Percentiles rank a stretch among this genome's conserved stretches.
phyloP scores from a whole-genome alignment of 2,329 filamentous ascomycete genomes.

The Apiospora saccharicola region DNA sequence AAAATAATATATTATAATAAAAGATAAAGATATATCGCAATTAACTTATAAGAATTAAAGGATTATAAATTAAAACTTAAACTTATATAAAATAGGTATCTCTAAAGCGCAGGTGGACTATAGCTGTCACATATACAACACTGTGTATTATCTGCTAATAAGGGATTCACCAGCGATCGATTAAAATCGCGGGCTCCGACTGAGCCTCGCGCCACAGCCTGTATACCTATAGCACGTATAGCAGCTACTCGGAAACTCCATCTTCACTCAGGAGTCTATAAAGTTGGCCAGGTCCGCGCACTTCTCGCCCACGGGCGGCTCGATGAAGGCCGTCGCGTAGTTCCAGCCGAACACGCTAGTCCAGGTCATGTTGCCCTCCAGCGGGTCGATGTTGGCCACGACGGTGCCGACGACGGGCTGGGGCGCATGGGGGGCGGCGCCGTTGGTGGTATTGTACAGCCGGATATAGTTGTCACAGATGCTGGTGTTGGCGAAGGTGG shows the following conservation, averaged over 20 bases:
- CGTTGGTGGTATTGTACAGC: slow-evolving; percentile 54
- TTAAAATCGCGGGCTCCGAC: not conserved
- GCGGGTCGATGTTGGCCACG: slow-evolving; percentile 38
- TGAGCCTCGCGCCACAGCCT: not conserved
- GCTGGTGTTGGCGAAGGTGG: slow-evolving; percentile 50
- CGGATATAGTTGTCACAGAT: slow-evolving; percentile 53
- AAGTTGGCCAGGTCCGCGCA: slow-evolving; percentile 21
- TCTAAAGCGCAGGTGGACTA: not conserved
- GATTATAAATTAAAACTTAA: not conserved
- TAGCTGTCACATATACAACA: too few species aligned
- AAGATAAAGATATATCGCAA: not conserved
- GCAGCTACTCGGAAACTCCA: not conserved
- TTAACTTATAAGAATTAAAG: not conserved
- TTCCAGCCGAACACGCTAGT: slow-evolving; percentile 35
- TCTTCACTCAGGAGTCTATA: not conserved
- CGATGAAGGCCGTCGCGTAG: slow-evolving; percentile 36
- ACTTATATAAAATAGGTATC: not conserved
- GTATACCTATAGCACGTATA: not conserved
- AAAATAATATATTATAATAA: not conserved
- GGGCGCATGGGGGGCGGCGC: slow-evolving; percentile 39
- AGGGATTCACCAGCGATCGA: not conserved
- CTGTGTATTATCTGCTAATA: not conserved
- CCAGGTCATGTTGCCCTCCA: slow-evolving; percentile 30
- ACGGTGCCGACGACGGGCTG: slow-evolving; percentile 38
- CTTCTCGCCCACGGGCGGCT: slow-evolving; percentile 28